Conservation (phyloP, 495 filamentous ascomycete species). For the Daldinia loculata region DNA sequence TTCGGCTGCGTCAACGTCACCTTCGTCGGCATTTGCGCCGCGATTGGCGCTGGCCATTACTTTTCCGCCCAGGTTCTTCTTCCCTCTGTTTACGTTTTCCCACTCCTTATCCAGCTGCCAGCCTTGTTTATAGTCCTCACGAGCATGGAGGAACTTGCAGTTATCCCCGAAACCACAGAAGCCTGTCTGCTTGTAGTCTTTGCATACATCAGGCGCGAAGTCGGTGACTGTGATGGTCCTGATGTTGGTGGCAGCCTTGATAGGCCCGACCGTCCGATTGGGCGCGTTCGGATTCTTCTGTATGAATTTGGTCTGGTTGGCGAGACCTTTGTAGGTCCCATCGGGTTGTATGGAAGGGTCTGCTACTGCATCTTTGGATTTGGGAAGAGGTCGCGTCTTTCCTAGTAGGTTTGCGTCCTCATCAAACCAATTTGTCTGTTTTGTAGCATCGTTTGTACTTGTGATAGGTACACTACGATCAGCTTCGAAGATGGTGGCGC, state of each 20-base stretch:
- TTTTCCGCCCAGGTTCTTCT: constrained; percentile 69
- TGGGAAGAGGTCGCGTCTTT: constrained; percentile 59
- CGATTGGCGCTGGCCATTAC: constrained; percentile 68
- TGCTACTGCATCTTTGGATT: constrained; percentile 35
- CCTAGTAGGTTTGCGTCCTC: constrained; percentile 72
- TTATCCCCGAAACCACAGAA: constrained; percentile 82
- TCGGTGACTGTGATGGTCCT: constrained; percentile 90
- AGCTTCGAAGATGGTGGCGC: constrained; percentile 66
- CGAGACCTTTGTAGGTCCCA: constrained; percentile 79
- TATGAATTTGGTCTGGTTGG: constrained; percentile 77
- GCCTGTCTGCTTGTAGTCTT: constrained; percentile 92
- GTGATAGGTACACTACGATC: constrained; percentile 67
- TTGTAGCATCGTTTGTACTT: constrained; percentile 87
- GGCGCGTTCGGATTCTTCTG: constrained; percentile 85
- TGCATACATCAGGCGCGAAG: constrained; percentile 93
- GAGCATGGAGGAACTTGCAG: constrained; percentile 89
- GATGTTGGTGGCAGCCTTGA: constrained; percentile 90
- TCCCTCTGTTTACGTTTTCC: constrained; percentile 83
- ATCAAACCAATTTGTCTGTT: constrained; percentile 89
- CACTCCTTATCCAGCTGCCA: constrained; percentile 96
- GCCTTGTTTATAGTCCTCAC: constrained; percentile 90
- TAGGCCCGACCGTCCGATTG: constrained; percentile 75
- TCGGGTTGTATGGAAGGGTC: constrained; percentile 51
- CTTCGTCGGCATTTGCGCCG: constrained; percentile 54
- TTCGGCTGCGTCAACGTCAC: constrained; percentile 72